Evolutionary conservation across 257 asterid species (phyloP), one percentile per base, ranked within the genome.

Genomic region (Capsicum pubescens): DNA sequence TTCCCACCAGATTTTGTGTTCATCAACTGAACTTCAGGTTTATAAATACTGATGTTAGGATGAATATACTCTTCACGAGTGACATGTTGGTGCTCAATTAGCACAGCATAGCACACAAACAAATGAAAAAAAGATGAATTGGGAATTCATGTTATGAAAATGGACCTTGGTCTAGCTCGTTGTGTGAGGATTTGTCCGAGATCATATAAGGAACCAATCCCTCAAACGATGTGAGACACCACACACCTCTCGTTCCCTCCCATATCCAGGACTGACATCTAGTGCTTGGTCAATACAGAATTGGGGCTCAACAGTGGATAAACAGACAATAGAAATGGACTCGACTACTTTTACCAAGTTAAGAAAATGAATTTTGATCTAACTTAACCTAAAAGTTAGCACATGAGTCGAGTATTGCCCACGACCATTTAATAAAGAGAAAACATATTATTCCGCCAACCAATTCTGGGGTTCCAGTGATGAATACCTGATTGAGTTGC

Each of bases 401-500:
- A 9, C 42, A 0, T 63, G 14, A 21, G 14, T 0, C 26, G 42
- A 63, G 42, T 12, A 63, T 21, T 10, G 42, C 3, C 14, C 3
- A 19, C 8, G 12, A 19, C 14, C 9, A 44, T 70, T 17, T 26
- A 26, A 26, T 17, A 44, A 71, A 2, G 59, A 72, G 59, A 46
- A 54, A 72, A n/a, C 80, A n/a, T 13, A 17, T 26, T 6, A 50
- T 19, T 46, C 39, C 3, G 39, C 19, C n/a, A 46, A n/a, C 1
- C 32, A 14, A 44, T 54, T 39, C 44, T 26, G 32, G 44, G 44
- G 44, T 3, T 39, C 44, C 44, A 39, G 44, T 39, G 44, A 13
- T 74, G 63, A 12, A 76, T 85, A 93, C 99, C 97, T 97, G 93
- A 86, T 87, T 95, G 69, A 93, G 92, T 86, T 89, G 98, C 32